A percentile compares a stretch with the other conserved stretches of the same genome.
Conservation (phyloP, 1,284 basidiomycete genomes). For the Mycosarcoma mackinlayi region DNA sequence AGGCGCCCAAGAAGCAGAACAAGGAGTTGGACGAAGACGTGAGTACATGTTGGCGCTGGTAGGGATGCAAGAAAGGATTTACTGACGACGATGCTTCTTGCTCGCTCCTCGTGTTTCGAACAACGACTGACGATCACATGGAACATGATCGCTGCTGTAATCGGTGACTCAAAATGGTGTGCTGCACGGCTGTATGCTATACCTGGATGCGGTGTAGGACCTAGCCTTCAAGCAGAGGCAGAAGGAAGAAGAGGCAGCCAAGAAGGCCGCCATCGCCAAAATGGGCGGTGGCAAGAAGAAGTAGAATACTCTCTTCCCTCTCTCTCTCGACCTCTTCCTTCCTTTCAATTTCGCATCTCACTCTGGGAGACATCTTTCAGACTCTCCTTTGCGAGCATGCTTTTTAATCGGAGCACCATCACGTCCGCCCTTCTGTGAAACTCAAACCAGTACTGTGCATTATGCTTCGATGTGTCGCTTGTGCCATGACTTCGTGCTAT, state of each 20-base stretch:
- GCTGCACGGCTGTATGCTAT: too few species aligned
- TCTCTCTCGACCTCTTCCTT: neutral
- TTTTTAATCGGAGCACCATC: too few species aligned
- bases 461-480: too few species aligned
- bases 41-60: conserved; percentile 10
- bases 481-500: too few species aligned
- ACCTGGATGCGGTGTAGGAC: conserved; percentile 36
- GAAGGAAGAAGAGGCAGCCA: conserved; percentile 62
- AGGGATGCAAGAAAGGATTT: neutral
- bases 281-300: conserved; percentile 57
- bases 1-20: conserved; percentile 60
- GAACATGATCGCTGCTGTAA: too few species aligned
- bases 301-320: conserved; percentile 1
- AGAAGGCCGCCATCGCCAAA: conserved; percentile 59
- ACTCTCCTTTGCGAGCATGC: too few species aligned
- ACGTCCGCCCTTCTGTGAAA: too few species aligned
- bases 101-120: too few species aligned
- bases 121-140: too few species aligned
- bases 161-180: too few species aligned
- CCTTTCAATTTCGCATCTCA: neutral
- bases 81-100: conserved; percentile 2
- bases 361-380: too few species aligned
- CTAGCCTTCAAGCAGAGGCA: conserved; percentile 60
- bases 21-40: conserved; percentile 64
- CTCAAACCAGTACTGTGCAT: too few species aligned